These are phyloP conservation scores for Prinsepia uniflora DNA, from an alignment of 306 rosid species.

Conservation along the genomic window DNA sequence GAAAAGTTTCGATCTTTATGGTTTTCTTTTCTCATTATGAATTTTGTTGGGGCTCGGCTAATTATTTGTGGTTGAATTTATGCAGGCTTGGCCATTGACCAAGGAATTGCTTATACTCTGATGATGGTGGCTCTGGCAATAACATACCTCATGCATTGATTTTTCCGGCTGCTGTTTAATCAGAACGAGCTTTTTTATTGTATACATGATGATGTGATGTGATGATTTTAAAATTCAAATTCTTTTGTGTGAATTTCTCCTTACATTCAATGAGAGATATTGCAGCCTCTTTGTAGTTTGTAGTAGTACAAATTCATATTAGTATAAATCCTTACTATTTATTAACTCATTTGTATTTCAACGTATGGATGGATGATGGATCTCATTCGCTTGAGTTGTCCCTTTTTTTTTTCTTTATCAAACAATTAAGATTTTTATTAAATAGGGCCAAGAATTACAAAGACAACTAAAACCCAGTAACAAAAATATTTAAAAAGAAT, in stretches of 20 bases:
- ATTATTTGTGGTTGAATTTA: neutral
- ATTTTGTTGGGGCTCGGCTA: neutral
- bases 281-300: neutral
- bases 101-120: constrained; percentile 65
- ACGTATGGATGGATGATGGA: neutral
- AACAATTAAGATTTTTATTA: too few species aligned
- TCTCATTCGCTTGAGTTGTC: too few species aligned
- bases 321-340: neutral
- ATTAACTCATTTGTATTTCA: neutral
- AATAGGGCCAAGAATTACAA: too few species aligned
- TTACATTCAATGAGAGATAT: constrained; percentile 17
- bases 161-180: neutral
- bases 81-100: constrained; percentile 59
- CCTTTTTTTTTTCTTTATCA: too few species aligned
- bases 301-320: neutral
- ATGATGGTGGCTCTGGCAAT: constrained; percentile 59
- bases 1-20: neutral
- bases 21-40: neutral
- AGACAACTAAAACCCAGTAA: too few species aligned
- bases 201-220: neutral
- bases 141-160: constrained; percentile 51
- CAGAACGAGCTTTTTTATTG: constrained; percentile 12
- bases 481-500: too few species aligned
- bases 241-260: constrained; percentile 20
- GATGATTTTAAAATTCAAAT: neutral